Base-by-base conservation (phyloP, 108 stramenopile genomes). In the Parmales sp. region DNA sequence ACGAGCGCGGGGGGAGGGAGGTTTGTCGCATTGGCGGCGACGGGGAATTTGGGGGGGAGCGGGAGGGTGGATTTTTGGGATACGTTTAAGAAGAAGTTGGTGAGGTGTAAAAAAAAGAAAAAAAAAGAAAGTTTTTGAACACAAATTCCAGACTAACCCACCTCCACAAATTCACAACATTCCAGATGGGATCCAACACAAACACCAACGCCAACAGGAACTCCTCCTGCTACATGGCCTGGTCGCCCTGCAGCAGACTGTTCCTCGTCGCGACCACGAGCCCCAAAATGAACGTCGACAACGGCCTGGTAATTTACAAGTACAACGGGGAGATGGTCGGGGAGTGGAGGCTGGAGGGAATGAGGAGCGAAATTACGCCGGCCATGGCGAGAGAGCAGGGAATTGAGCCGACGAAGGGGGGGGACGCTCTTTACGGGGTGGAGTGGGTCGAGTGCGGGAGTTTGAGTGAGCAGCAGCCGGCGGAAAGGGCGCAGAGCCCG, bases 211-310 rank as follows among this genome's bases (percentile, higher is more conserved):
- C 84, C 37, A 90, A 92, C 18, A 84, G 89, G 34, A 94, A 90
- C 71, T n/a, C n/a, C n/a, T n/a, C n/a, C n/a, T n/a, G n/a, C n/a
- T n/a, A n/a, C n/a, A n/a, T n/a, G n/a, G 88, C 88, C 11, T 99
- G 98, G 98, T 78, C 82, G 19, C 96, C 98, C 18, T 89, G 91
- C 72, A 85, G 87, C 36, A 79, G 98, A 13, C 84, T 84, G 31
- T 93, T 97, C 64, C 34, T 90, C 48, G 89, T 89, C 23, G 83
- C 85, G 18, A 97, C 98, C 8, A 90, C 91, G 2, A 88, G 88
- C 39, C 98, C 98, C 4, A 85, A 95, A 6, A 97, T 97, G 96
- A 97, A 97, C 81, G 98, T 99, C 13, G 96, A 96, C 71, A 97
- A 97, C 80, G 92, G 92, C 37, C 81, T 93, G 2, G 75, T 85